phyloP scores from a whole-genome alignment of 2,329 filamentous ascomycete species.

The Colletotrichum lentis region DNA sequence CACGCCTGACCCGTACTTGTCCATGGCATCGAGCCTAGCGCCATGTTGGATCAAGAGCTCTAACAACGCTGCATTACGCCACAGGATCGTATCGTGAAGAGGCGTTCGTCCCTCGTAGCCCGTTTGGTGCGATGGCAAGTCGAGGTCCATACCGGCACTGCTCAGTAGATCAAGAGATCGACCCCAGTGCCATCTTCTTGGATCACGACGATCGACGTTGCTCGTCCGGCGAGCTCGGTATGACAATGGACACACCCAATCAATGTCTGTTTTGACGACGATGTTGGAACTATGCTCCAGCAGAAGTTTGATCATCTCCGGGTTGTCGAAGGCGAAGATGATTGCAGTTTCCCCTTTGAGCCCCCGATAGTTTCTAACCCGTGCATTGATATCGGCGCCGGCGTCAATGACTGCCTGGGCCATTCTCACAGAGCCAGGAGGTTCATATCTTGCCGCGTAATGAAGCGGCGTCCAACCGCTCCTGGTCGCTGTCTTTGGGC shows the following conservation, averaged over 20 bases:
- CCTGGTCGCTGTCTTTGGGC: neutral
- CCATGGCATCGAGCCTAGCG: slow-evolving; percentile 7
- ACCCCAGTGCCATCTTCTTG: slow-evolving; percentile 13
- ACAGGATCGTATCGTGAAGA: slow-evolving; percentile 16
- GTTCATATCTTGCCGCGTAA: slow-evolving; percentile 14
- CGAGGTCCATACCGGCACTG: slow-evolving; percentile 15
- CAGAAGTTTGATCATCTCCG: slow-evolving; percentile 9
- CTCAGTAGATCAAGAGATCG: slow-evolving; percentile 13
- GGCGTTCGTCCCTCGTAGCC: slow-evolving; percentile 13
- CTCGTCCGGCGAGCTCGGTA: slow-evolving; percentile 2
- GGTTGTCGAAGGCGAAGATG: slow-evolving; percentile 20
- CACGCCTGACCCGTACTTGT: neutral
- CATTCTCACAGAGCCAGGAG: slow-evolving; percentile 3
- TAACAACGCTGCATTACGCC: slow-evolving; percentile 12
- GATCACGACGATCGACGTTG: slow-evolving; percentile 12
- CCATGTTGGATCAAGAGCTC: slow-evolving; percentile 13
- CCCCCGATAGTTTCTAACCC: neutral
- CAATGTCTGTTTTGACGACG: neutral
- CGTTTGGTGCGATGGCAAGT: slow-evolving; percentile 6
- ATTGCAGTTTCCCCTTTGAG: slow-evolving; percentile 15
- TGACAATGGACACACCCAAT: slow-evolving; percentile 17
- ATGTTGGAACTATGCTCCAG: neutral
- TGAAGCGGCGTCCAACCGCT: slow-evolving; percentile 19
- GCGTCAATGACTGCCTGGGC: slow-evolving; percentile 4
- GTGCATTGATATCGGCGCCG: slow-evolving; percentile 1